Base-by-base conservation (phyloP, 2,329 filamentous ascomycete genomes). In the Epichloe coenophiala region DNA sequence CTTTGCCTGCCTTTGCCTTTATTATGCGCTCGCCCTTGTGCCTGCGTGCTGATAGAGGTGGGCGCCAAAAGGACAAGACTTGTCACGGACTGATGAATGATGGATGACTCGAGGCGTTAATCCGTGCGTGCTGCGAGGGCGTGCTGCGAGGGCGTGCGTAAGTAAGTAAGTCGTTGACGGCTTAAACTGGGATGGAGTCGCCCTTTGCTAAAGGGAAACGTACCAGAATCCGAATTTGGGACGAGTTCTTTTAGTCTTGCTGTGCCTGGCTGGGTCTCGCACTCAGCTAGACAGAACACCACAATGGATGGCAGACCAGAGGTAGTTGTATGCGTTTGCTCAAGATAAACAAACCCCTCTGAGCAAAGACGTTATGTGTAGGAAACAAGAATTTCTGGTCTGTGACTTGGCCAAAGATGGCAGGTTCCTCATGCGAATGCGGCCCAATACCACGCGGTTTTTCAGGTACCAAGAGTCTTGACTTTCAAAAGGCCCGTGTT, bases 361-460 rank as follows among this genome's bases (percentile, higher is more conserved):
- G 21, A 15, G 12, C 17, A 43, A 19, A 27, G 41, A 43, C 12
- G 41, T 23, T 9, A 9, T 12, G 41, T 43, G 41, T 6, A 12
- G 9, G 15, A 43, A 43, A 21, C 6, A 43, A 43, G 41, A 43
- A 23, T 13, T 8, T 43, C 15, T 23, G 41, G 11, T 23, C 6
- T 17, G 17, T 17, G 41, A 13, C 21, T 27, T 11, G 21, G 9
- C 21, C 38, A 17, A 39, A 43, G 41, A 43, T 43, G 41, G 41
- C 41, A 13, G n/a, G 41, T 43, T 43, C 2, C 41, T 27, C 41
- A 27, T 40, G 48, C 45, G 40, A 44, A 41, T 38, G 49, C 49
- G 33, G 49, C 49, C 49, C 49, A 51, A 51, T 51, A 23, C 35
- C 45, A 51, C 39, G 39, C 19, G 49, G 23, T 39, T 41, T 48